Evolutionary conservation across 2,329 filamentous ascomycete genomes (phyloP).

Genomic region (Whalleya microplaca): DNA sequence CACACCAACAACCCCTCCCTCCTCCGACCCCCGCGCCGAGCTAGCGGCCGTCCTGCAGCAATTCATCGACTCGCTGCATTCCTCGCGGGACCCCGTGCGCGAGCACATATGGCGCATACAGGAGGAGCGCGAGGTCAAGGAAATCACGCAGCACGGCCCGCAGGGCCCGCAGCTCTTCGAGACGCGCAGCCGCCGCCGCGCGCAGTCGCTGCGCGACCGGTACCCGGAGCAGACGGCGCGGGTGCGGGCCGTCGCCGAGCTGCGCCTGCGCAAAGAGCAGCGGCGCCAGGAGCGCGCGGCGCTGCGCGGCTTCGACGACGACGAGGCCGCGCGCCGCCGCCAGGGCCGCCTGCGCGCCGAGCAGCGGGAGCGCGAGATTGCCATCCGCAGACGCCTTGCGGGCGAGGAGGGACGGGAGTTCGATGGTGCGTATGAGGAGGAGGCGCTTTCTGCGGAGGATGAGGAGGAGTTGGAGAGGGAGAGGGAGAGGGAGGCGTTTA

Average conservation of each 20-base stretch:
- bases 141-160: neutral
- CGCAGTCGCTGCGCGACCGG: slow-evolving; percentile 1
- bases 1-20: too few relatives aligned
- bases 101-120: slow-evolving; percentile 17
- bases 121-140: slow-evolving; percentile 10
- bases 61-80: slow-evolving; percentile 19
- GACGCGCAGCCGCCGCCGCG: neutral
- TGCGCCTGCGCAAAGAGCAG: slow-evolving; percentile 4
- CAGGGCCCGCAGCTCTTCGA: slow-evolving; percentile 3
- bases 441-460: slow-evolving; percentile 1
- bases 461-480: neutral
- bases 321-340: neutral
- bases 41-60: slow-evolving; percentile 14
- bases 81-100: slow-evolving; percentile 6
- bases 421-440: neutral
- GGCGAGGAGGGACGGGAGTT: neutral
- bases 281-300: neutral
- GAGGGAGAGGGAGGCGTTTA: too few relatives aligned
- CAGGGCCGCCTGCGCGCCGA: too few relatives aligned
- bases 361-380: neutral
- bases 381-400: too few relatives aligned
- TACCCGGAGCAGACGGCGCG: slow-evolving; percentile 14
- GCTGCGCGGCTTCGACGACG: neutral
- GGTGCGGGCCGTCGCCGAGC: slow-evolving; percentile 6
- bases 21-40: too few relatives aligned